These are phyloP conservation scores for Candida suzukii DNA, from an alignment of 805 yeast species.

Conservation along the genomic window DNA sequence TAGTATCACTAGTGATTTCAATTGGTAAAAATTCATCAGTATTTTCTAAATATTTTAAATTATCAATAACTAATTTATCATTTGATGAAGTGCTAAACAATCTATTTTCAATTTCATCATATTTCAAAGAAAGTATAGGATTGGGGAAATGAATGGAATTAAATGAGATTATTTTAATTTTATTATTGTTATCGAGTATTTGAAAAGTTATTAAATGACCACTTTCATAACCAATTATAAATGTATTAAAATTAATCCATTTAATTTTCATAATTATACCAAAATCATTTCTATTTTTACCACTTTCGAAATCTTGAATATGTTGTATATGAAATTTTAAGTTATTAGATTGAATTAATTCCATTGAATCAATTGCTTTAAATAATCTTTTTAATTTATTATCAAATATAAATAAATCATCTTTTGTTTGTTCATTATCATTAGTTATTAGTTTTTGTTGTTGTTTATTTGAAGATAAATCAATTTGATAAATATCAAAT, in stretches of 20 bases:
- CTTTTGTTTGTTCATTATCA: background rate
- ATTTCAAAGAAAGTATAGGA: constrained; percentile 42
- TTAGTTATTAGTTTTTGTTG: constrained; percentile 1
- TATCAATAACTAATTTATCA: constrained; percentile 30
- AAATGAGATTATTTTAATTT: constrained; percentile 10
- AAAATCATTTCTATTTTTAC: constrained; percentile 25
- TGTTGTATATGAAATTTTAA: constrained; percentile 12
- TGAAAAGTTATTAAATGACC: constrained; percentile 44
- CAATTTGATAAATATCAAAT: constrained; percentile 52
- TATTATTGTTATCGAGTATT: constrained; percentile 11
- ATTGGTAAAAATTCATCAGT: background rate
- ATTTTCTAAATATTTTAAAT: background rate
- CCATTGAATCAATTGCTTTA: constrained; percentile 25
- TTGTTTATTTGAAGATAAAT: background rate
- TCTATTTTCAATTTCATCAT: constrained; percentile 16
- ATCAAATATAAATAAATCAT: background rate
- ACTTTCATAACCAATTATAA: constrained; percentile 64
- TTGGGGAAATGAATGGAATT: constrained; percentile 40
- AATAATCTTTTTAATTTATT: constrained; percentile 22
- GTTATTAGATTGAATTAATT: constrained; percentile 16
- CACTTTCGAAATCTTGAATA: constrained; percentile 10
- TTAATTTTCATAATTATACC: constrained; percentile 64
- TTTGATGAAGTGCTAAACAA: constrained; percentile 43
- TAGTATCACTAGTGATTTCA: constrained; percentile 5
- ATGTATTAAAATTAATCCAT: constrained; percentile 26